Base-by-base conservation (phyloP, 116 monocot genomes). In the Posidonia oceanica region DNA sequence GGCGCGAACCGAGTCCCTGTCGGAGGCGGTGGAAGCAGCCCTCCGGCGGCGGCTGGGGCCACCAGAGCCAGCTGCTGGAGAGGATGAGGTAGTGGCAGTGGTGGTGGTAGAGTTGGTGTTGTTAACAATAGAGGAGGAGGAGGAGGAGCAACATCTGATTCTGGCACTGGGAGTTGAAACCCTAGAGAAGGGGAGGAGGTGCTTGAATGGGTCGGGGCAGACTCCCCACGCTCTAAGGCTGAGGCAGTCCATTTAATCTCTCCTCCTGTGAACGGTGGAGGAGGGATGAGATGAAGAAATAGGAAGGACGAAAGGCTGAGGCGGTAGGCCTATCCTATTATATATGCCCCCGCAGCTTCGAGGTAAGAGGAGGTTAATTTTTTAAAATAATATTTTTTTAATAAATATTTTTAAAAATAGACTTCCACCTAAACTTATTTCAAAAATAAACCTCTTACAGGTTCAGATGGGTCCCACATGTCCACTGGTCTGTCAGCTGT, bases 1-100 rank as follows among this genome's bases (percentile, higher is more conserved):
- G 71, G 82, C 83, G 17, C 95, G 91, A 44, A 95, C 73, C 39
- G 95, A 88, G 10, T 91, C 91, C 37, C 86, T 68, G 71, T 95
- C 95, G 36, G 91, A 86, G 66, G 91, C 85, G 38, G 86, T 76
- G 59, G 83, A 56, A 52, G 86, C 79, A 40, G 71, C 72, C 20
- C 77, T 68, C 71, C 86, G 82, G 61, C 76, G 69, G 23, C 68
- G 21, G 42, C 67, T 20, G 11, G 54, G 17, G 14, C 39, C 23
- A 68, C 61, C 71, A 36, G 71, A 1, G 29, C 52, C 15, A 66
- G 23, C 10, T 8, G 59, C 22, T 2, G 59, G 21, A 5, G 8
- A 7, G 68, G 63, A 18, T 36, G 73, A 53, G 20, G 36, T 40
- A 54, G 69, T 36, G n/a, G 80, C 42, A 8, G 78, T 54, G 52